Percentiles rank a stretch among this genome's conserved stretches.
phyloP scores from a whole-genome alignment of 2,329 filamentous ascomycete genomes.

The Corinectria fuckeliana region DNA sequence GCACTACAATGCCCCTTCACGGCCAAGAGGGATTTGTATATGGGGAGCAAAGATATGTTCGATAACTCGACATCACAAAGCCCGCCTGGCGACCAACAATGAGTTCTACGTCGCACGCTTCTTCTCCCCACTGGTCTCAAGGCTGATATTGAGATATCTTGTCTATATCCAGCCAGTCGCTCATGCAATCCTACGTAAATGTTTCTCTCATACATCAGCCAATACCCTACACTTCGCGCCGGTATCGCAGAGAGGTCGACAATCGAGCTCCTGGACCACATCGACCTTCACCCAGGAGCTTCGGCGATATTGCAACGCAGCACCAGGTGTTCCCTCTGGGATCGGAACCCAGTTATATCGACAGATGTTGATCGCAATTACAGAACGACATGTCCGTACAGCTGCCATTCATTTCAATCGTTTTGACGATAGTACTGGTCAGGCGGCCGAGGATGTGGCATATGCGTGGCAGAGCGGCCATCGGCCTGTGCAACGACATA shows the following conservation, averaged over 20 bases:
- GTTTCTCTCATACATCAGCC: neutral
- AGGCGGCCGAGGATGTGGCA: neutral
- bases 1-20: neutral
- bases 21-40: neutral
- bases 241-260: neutral
- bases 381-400: neutral
- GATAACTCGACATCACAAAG: neutral
- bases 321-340: neutral
- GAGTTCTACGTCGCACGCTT: conserved; percentile 11
- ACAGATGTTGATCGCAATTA: conserved; percentile 1
- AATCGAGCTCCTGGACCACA: neutral
- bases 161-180: conserved; percentile 7
- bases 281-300: neutral
- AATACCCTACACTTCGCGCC: neutral
- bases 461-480: conserved; percentile 3
- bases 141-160: conserved; percentile 1
- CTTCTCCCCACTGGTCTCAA: conserved; percentile 2
- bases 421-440: neutral
- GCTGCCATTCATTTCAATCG: neutral
- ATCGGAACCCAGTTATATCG: neutral
- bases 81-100: neutral
- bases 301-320: neutral
- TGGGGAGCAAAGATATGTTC: neutral
- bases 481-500: neutral
- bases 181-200: conserved; percentile 1